These are phyloP conservation scores for Pachyrhizus erosus DNA, from an alignment of 306 rosid species.

Conservation along the genomic window DNA sequence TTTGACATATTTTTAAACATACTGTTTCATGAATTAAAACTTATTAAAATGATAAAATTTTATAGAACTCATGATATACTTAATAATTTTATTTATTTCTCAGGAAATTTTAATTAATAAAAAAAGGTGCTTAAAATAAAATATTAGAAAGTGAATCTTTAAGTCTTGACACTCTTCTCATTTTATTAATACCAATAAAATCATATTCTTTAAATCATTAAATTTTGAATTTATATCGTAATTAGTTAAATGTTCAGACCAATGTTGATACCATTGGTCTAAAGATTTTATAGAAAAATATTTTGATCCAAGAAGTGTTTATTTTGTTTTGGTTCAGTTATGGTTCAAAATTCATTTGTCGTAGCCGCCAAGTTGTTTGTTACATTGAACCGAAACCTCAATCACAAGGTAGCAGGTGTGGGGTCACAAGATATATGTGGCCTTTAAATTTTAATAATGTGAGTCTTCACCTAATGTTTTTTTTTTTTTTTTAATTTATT, in stretches of 20 bases:
- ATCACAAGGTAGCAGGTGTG: background rate
- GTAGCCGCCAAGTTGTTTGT: background rate
- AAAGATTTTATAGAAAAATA: background rate
- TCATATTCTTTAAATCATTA: no score
- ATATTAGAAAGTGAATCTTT: no score
- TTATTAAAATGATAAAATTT: no score
- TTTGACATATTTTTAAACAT: no score
- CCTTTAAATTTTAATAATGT: background rate
- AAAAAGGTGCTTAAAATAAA: no score
- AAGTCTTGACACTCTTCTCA: no score
- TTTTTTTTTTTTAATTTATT: background rate
- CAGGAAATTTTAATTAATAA: no score
- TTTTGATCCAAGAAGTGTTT: background rate
- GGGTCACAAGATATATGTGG: background rate
- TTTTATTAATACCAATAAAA: no score
- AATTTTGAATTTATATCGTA: no score
- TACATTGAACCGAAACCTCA: background rate
- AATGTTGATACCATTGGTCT: background rate
- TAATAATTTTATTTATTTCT: no score
- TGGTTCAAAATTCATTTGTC: background rate
- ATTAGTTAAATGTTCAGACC: background rate
- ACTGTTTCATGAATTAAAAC: no score
- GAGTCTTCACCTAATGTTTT: conserved; percentile 12
- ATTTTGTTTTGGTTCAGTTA: background rate
- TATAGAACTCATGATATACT: no score